Evolutionary conservation across 2,329 filamentous ascomycete species (phyloP).

Genomic region (Ilyonectria sp.): DNA sequence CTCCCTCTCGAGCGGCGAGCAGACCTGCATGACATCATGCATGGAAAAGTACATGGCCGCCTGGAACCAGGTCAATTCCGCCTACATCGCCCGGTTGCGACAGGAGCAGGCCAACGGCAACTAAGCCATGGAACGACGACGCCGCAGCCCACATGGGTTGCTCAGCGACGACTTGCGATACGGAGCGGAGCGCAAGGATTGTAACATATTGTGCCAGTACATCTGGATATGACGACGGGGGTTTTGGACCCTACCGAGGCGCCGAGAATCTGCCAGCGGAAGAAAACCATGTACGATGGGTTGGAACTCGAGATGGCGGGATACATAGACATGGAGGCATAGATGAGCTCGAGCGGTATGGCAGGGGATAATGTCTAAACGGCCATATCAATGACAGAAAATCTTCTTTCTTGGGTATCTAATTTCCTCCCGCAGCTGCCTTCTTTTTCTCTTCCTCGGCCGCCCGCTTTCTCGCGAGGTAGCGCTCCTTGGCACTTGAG

Average conservation of each 20-base stretch:
- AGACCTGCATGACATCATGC: conserved; percentile 80
- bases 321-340: conserved; percentile 36
- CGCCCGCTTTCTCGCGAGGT: conserved; percentile 82
- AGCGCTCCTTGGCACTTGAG: conserved; percentile 83
- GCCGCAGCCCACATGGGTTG: neutral
- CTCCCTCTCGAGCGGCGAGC: conserved; percentile 77
- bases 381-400: conserved; percentile 36
- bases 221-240: conserved; percentile 12
- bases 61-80: conserved; percentile 81
- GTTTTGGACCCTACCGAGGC: conserved; percentile 5
- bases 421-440: conserved; percentile 50
- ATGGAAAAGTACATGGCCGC: conserved; percentile 89
- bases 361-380: conserved; percentile 36
- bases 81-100: conserved; percentile 77
- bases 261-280: conserved; percentile 4
- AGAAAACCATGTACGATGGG: conserved; percentile 30
- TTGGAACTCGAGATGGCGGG: conserved; percentile 18
- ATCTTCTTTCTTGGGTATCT: conserved; percentile 50
- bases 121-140: conserved; percentile 21
- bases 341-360: conserved; percentile 37
- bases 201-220: conserved; percentile 49
- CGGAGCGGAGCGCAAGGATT: conserved; percentile 32
- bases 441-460: conserved; percentile 78
- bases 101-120: conserved; percentile 63
- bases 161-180: conserved; percentile 14